phyloP scores from a whole-genome alignment of 495 filamentous ascomycete genomes.

The Niebla homalea region DNA sequence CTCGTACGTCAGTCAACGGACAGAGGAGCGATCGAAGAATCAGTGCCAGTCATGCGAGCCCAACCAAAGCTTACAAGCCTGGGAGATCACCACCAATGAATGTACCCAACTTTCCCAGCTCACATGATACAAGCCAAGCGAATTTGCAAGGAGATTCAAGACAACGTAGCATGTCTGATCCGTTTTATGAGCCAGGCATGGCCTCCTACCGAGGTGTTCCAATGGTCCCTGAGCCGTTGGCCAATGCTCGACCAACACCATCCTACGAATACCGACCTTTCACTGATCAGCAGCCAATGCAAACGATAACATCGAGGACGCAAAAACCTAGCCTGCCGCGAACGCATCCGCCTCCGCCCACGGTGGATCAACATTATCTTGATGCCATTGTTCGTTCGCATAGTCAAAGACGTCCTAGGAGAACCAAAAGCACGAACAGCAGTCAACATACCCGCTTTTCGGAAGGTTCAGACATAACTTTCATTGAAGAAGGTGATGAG shows the following conservation, averaged over 20 bases:
- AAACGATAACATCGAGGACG: constrained; percentile 13
- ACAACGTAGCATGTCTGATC: constrained; percentile 12
- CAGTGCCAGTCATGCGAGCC: constrained; percentile 1
- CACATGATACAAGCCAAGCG: constrained; percentile 14
- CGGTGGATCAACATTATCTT: constrained; percentile 2
- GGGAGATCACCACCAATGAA: constrained; percentile 4
- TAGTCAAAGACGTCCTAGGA: constrained; percentile 5
- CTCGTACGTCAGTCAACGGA: constrained; percentile 3
- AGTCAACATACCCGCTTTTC: constrained; percentile 6
- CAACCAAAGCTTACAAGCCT: neutral
- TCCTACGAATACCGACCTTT: constrained; percentile 8
- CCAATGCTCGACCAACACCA: constrained; percentile 6
- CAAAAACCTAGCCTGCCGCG: constrained; percentile 25
- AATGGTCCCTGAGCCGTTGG: neutral
- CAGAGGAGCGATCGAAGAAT: neutral
- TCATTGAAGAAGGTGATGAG: constrained; percentile 16
- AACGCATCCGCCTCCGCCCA: constrained; percentile 13
- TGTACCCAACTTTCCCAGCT: constrained; percentile 5
- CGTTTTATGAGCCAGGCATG: constrained; percentile 10
- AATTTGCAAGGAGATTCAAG: constrained; percentile 6
- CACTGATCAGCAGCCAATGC: neutral
- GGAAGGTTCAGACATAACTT: constrained; percentile 9
- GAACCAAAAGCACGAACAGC: constrained; percentile 5
- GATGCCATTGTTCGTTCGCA: constrained; percentile 1
- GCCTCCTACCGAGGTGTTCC: constrained; percentile 1